These are phyloP conservation scores for Bacidia gigantensis DNA, from an alignment of 495 filamentous ascomycete species.

Conservation along the genomic window DNA sequence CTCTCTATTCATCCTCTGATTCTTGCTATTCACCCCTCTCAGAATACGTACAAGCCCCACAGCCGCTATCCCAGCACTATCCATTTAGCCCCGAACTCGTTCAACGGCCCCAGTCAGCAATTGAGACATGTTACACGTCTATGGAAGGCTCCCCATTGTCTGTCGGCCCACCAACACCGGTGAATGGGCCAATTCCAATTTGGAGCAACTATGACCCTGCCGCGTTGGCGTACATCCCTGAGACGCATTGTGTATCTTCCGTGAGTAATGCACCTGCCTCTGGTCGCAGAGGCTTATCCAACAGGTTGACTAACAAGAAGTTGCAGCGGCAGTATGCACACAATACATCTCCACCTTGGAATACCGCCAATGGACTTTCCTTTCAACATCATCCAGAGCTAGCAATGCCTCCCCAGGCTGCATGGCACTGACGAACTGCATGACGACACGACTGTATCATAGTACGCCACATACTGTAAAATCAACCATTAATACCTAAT, in stretches of 20 bases:
- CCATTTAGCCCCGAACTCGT: slow-evolving; percentile 8
- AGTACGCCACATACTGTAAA: neutral
- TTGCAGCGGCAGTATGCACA: slow-evolving; percentile 9
- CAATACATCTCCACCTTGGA: slow-evolving; percentile 9
- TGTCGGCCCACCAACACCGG: slow-evolving; percentile 6
- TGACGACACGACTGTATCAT: slow-evolving; percentile 3
- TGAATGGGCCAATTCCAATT: neutral
- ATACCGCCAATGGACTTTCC: neutral
- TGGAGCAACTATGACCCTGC: slow-evolving; percentile 9
- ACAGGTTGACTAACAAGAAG: neutral
- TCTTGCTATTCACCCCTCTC: slow-evolving; percentile 17
- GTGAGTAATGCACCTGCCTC: no score
- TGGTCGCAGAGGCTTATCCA: no score
- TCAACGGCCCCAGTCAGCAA: slow-evolving; percentile 7
- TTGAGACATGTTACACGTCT: slow-evolving; percentile 9
- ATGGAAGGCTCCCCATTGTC: slow-evolving; percentile 10
- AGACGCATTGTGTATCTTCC: slow-evolving; percentile 5
- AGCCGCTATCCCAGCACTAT: slow-evolving; percentile 10
- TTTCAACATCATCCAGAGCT: slow-evolving; percentile 11
- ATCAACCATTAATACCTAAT: neutral
- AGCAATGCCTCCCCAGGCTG: slow-evolving; percentile 4
- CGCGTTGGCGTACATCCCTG: slow-evolving; percentile 3
- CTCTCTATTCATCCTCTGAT: slow-evolving; percentile 20
- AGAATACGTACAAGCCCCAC: slow-evolving; percentile 15
- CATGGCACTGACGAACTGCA: slow-evolving; percentile 6